These are phyloP conservation scores for Tetracladium marchalianum DNA, from an alignment of 495 filamentous ascomycete genomes.

Conservation along the genomic window DNA sequence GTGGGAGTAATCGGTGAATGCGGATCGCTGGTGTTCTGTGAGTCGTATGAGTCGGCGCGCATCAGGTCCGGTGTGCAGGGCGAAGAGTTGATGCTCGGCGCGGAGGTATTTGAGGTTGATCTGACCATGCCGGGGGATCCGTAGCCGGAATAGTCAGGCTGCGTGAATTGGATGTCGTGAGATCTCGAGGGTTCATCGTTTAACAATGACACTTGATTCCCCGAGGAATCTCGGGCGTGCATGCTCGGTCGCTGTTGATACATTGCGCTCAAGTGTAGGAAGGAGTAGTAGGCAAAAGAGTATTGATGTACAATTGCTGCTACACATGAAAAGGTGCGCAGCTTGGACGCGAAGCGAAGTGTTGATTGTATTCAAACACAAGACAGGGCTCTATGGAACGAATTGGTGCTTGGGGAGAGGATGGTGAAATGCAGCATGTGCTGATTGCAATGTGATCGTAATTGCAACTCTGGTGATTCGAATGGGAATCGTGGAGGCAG, in stretches of 20 bases:
- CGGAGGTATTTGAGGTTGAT: conserved; percentile 22
- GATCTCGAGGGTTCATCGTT: conserved; percentile 34
- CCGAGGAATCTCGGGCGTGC: conserved; percentile 38
- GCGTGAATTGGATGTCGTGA: not conserved
- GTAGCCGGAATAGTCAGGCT: not conserved
- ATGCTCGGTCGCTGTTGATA: conserved; percentile 21
- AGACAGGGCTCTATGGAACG: no score
- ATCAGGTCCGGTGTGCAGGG: conserved; percentile 38
- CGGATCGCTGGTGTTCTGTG: conserved; percentile 36
- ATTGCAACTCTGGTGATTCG: no score
- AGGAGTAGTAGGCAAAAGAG: not conserved
- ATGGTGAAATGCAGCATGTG: no score
- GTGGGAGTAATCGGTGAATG: conserved; percentile 37
- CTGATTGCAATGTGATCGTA: no score
- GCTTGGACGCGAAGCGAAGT: no score
- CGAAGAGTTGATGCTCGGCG: conserved; percentile 23
- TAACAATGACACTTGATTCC: conserved; percentile 41
- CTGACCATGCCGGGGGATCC: conserved; percentile 12
- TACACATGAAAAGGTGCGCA: no score
- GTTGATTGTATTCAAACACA: no score
- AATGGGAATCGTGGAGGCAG: no score
- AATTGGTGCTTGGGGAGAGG: no score
- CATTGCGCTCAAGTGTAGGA: not conserved
- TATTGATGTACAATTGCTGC: no score
- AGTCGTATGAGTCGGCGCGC: conserved; percentile 45